Percentiles rank a stretch among this genome's conserved stretches.
These are phyloP conservation scores for Trichosporon inkin DNA, from an alignment of 1,284 basidiomycete species.

Conservation along the genomic window DNA sequence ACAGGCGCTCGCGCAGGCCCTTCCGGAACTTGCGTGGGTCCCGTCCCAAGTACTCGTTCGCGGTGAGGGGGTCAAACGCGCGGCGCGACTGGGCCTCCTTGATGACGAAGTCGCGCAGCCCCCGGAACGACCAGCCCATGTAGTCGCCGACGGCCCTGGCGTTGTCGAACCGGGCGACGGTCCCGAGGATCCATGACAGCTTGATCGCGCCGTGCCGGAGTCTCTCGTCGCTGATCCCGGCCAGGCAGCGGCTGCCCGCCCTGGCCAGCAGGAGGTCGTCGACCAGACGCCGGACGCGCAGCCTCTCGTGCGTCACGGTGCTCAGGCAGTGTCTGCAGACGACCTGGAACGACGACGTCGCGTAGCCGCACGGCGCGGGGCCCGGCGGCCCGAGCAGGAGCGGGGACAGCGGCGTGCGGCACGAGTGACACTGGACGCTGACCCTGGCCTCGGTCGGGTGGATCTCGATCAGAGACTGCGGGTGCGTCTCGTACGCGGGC, in stretches of 20 bases:
- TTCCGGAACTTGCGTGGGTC: background rate
- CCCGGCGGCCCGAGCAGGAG: constrained; percentile 14
- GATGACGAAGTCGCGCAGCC: background rate
- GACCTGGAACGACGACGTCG: constrained; percentile 11
- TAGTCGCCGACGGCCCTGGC: background rate
- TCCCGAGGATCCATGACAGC: background rate
- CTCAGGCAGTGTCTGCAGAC: constrained; percentile 14
- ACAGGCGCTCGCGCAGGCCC: background rate
- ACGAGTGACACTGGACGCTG: constrained; percentile 19
- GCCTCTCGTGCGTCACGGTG: constrained; percentile 18
- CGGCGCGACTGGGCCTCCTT: no score
- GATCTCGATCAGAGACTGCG: constrained; percentile 13
- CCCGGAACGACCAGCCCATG: background rate
- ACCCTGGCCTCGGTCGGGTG: constrained; percentile 8
- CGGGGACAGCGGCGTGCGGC: background rate
- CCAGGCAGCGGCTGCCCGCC: background rate
- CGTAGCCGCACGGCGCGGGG: constrained; percentile 13
- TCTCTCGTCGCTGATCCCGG: constrained; percentile 8
- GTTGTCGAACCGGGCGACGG: background rate
- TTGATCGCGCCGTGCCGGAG: background rate
- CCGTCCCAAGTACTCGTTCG: background rate
- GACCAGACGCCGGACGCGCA: constrained; percentile 54
- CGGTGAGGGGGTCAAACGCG: background rate
- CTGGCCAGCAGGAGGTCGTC: constrained; percentile 56
- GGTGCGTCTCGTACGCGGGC: constrained; percentile 10